Percentiles rank a stretch among this genome's conserved stretches.
Conservation (phyloP, 257 asterid species). For the Solanum commersonii region DNA sequence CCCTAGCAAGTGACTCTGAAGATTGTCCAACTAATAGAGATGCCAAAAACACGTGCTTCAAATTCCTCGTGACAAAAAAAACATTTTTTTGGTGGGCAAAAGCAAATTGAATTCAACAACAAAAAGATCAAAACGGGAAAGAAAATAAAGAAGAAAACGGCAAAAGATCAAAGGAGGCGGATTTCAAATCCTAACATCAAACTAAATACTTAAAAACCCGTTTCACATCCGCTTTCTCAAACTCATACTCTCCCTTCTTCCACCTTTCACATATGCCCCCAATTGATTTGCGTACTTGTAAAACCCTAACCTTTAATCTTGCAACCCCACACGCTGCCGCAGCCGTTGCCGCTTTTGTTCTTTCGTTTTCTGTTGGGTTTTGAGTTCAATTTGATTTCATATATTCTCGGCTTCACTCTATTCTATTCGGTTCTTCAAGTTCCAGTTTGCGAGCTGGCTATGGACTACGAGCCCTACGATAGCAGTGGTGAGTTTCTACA, state of each 20-base stretch:
- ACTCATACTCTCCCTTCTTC: constrained; percentile 1
- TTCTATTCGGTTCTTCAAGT: neutral
- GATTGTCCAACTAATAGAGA: neutral
- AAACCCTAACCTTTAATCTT: constrained; percentile 2
- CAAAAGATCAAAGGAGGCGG: constrained; percentile 20
- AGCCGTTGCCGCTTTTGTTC: neutral
- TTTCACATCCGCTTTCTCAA: constrained; percentile 50
- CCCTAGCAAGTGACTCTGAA: neutral
- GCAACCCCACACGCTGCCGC: neutral
- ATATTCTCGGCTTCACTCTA: neutral
- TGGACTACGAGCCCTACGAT: constrained; percentile 55
- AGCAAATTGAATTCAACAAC: neutral
- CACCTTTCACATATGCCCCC: neutral
- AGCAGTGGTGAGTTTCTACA: constrained; percentile 53
- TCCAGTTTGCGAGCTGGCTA: constrained; percentile 33
- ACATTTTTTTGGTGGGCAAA: neutral
- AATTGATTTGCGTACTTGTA: constrained; percentile 14
- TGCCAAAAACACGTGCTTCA: neutral
- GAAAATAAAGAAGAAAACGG: neutral
- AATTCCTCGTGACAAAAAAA: neutral
- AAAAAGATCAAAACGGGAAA: neutral
- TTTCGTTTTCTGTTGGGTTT: neutral
- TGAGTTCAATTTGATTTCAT: neutral
- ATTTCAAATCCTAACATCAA: constrained; percentile 31
- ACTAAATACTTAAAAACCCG: constrained; percentile 3